These are phyloP conservation scores for Polygonum maritimum DNA, from an alignment of 148 eudicot species.

Conservation along the genomic window DNA sequence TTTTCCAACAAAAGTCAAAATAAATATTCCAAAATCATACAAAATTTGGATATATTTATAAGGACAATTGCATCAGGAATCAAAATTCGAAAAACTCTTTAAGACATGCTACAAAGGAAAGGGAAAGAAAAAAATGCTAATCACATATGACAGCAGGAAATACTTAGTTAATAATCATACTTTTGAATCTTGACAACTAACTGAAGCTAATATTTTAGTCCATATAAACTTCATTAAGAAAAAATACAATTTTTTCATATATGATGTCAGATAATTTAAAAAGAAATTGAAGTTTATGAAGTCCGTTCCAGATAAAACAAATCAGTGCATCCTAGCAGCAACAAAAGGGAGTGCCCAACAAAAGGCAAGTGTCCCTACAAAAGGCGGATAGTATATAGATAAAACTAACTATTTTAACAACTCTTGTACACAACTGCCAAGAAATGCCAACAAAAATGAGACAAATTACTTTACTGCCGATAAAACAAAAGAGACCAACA, in stretches of 20 bases:
- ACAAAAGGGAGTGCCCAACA: background rate
- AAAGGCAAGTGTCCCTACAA: no score
- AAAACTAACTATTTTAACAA: background rate
- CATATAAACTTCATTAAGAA: background rate
- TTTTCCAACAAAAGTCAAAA: background rate
- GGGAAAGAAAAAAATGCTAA: background rate
- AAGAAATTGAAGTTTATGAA: background rate
- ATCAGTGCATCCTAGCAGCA: background rate
- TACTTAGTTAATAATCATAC: background rate
- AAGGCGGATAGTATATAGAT: no score
- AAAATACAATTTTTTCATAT: background rate
- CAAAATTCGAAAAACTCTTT: background rate
- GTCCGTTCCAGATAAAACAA: background rate
- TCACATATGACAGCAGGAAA: background rate
- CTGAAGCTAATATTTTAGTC: background rate
- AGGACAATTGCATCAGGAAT: background rate
- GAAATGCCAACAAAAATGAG: background rate
- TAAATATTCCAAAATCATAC: background rate
- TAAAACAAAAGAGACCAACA: background rate
- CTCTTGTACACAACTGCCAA: background rate
- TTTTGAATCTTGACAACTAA: background rate
- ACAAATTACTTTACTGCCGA: background rate
- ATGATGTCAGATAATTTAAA: background rate
- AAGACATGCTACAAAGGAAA: background rate
- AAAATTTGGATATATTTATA: background rate